These are phyloP conservation scores for Talaromyces sp. DNA, from an alignment of 2,329 filamentous ascomycete genomes.

Conservation along the genomic window DNA sequence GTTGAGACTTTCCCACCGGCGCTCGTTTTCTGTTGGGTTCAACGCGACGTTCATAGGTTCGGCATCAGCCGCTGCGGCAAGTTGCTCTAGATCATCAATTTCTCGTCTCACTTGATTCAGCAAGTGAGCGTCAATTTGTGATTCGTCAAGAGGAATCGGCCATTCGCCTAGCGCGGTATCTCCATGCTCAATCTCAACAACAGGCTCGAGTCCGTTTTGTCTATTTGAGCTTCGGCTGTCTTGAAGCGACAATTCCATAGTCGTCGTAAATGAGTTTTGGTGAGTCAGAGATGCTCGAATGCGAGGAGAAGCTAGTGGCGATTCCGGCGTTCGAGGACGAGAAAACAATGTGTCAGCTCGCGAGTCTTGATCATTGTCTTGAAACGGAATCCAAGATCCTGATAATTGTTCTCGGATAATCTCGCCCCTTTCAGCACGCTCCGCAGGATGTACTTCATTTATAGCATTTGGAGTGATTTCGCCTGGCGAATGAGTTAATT, in stretches of 20 bases:
- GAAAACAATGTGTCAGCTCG: slow-evolving; percentile 42
- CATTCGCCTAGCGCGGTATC: not conserved
- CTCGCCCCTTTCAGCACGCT: slow-evolving; percentile 22
- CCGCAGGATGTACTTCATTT: slow-evolving; percentile 28
- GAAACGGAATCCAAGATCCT: slow-evolving; percentile 17
- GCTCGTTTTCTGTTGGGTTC: slow-evolving; percentile 12
- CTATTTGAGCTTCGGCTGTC: slow-evolving; percentile 33
- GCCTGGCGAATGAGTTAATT: slow-evolving; percentile 38
- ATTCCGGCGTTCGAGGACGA: slow-evolving; percentile 37
- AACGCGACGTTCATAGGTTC: not conserved
- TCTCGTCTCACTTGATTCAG: slow-evolving; percentile 19
- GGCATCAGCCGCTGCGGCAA: not conserved
- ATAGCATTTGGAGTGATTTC: slow-evolving; percentile 36
- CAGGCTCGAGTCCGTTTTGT: slow-evolving; percentile 13
- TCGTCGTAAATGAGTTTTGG: slow-evolving; percentile 43
- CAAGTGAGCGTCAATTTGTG: not conserved
- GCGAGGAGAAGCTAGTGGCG: slow-evolving; percentile 41
- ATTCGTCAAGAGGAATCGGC: slow-evolving; percentile 3
- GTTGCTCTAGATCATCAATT: not conserved
- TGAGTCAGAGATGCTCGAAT: slow-evolving; percentile 44
- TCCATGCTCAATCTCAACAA: slow-evolving; percentile 7
- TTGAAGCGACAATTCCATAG: slow-evolving; percentile 44
- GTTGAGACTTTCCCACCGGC: slow-evolving; percentile 15
- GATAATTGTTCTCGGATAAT: slow-evolving; percentile 16
- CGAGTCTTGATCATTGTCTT: slow-evolving; percentile 29